Base-by-base conservation (phyloP, 1,139 yeast genomes). In the Sugiyamaella xylanicola region DNA sequence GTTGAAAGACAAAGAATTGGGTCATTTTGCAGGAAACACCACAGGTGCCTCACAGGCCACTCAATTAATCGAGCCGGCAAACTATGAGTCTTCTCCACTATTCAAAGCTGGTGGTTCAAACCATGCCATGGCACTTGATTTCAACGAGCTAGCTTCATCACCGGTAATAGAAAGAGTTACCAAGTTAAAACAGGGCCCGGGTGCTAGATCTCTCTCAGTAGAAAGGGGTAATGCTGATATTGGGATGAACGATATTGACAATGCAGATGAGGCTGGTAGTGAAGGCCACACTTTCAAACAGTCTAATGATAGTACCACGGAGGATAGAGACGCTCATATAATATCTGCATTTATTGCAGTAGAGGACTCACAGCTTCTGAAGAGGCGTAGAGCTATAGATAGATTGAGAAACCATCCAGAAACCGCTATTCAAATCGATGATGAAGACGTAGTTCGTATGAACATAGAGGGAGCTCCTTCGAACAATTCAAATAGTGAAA, bases 81-180 rank as follows among this genome's bases (percentile, higher is more conserved):
- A 44, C 16, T 4, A 13, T n/a, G 3, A 20, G 4, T 19, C 54
- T 2, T 44, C 54, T 35, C 48, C 43, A 11, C 22, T 50, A 16
- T 36, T 43, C 40, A 19, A 44, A 16, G 36, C 19, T 5, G 29
- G 35, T 22, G 29, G 9, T 20, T 15, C 42, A 4, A 36, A 15
- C 4, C 21, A 11, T 9, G 44, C 27, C 8, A 13, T n/a, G 32
- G 20, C 39, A 2, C 22, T 53, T 4, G 50, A 53, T 45, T 53
- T 53, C 43, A 49, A 53, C 1, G 44, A 44, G n/a, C 25, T 53
- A 11, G 56, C 53, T 3, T 53, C 56, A 1, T 53, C 56, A 21
- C 56, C 56, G 11, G 27, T 43, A 17, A 49, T 8, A 32, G 37
- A 4, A 4, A 32, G 37, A n/a, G n/a, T n/a, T n/a, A n/a, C n/a